These are phyloP conservation scores for Neltuma alba DNA, from an alignment of 306 rosid species.

Conservation along the genomic window DNA sequence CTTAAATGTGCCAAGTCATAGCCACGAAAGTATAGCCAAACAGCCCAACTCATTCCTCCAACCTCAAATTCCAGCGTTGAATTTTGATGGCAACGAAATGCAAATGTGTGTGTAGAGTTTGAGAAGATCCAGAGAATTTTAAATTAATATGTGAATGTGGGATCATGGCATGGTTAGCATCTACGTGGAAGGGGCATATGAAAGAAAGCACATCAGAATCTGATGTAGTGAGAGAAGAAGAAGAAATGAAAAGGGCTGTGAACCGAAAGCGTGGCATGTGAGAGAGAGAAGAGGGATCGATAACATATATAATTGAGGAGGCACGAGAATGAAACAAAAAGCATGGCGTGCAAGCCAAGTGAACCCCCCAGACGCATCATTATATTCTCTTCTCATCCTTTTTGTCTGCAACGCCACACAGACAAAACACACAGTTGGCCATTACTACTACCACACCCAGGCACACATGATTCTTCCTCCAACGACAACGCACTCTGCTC, in stretches of 20 bases:
- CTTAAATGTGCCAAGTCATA: background rate
- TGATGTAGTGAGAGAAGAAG: constrained; percentile 27
- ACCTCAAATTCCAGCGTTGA: background rate
- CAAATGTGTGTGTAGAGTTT: background rate
- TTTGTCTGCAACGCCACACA: constrained; percentile 49
- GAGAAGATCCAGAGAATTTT: background rate
- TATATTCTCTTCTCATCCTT: constrained; percentile 46
- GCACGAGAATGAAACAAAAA: constrained; percentile 53
- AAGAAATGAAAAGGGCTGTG: constrained; percentile 48
- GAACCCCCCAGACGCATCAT: constrained; percentile 44
- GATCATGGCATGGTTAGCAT: constrained; percentile 5
- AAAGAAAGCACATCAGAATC: constrained; percentile 15
- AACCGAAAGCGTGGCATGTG: constrained; percentile 66
- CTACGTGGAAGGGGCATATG: background rate
- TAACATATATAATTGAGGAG: constrained; percentile 50
- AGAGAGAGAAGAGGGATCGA: constrained; percentile 27
- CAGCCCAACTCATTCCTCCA: background rate
- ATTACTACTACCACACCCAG: background rate
- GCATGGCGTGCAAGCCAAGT: constrained; percentile 84
- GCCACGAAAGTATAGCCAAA: background rate
- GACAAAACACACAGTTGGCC: background rate
- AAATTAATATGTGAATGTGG: background rate
- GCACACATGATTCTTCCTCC: background rate
- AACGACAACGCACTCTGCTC: background rate
- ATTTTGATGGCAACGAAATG: no score